Evolutionary conservation across 345 rosid species (phyloP).

Genomic region (Linum trigynum): DNA sequence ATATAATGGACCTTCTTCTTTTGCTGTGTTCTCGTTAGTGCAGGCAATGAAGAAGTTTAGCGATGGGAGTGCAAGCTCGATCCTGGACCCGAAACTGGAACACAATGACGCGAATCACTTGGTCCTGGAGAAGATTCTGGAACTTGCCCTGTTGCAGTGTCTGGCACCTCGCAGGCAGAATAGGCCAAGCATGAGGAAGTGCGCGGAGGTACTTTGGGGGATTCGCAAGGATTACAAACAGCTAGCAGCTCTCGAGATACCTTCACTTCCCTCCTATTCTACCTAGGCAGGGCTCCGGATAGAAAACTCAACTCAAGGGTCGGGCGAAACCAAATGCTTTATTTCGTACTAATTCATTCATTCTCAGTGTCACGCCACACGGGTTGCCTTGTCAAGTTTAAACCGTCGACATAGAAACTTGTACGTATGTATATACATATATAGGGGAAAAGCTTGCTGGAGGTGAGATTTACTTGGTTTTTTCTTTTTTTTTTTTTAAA

Average conservation of each 20-base stretch:
- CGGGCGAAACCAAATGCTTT: no score
- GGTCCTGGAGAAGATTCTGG: slow-evolving; percentile 61
- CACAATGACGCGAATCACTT: slow-evolving; percentile 34
- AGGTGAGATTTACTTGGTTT: no score
- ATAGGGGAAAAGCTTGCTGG: no score
- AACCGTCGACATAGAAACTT: no score
- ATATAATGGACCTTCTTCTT: neutral
- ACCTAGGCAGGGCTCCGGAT: slow-evolving; percentile 20
- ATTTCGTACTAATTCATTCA: no score
- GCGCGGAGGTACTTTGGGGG: slow-evolving; percentile 79
- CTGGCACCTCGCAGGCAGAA: slow-evolving; percentile 58
- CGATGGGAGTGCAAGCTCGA: slow-evolving; percentile 47
- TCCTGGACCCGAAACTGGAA: slow-evolving; percentile 66
- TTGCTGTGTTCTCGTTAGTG: slow-evolving; percentile 13
- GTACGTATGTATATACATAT: no score
- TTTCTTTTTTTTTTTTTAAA: no score
- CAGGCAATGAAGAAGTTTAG: slow-evolving; percentile 76
- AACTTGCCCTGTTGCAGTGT: slow-evolving; percentile 58
- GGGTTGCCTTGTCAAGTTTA: no score
- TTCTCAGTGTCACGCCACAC: no score
- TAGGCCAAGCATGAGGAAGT: slow-evolving; percentile 73
- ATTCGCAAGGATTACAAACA: slow-evolving; percentile 81
- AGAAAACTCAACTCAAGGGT: no score
- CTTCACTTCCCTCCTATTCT: slow-evolving; percentile 24
- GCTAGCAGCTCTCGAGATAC: slow-evolving; percentile 24